Evolutionary conservation across 129 eudicot genomes (phyloP).

Genomic region (Flaveria linearis): DNA sequence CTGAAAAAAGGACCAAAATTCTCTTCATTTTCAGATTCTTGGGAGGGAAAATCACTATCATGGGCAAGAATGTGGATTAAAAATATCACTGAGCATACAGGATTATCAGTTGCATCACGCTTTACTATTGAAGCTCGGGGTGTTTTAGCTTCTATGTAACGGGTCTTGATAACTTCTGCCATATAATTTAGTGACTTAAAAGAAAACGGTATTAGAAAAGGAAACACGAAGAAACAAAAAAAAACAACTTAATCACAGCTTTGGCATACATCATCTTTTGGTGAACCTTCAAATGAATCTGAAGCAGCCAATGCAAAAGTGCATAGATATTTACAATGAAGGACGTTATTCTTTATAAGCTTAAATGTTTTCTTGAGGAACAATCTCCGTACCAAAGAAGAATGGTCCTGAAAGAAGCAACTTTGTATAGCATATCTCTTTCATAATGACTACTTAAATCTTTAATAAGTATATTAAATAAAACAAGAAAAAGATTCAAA

Average conservation of each 20-base stretch:
- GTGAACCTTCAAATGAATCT: constrained; percentile 48
- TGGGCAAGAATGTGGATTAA: constrained; percentile 90
- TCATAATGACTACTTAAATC: neutral
- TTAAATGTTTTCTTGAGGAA: constrained; percentile 65
- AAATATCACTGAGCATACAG: constrained; percentile 66
- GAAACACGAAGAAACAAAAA: constrained; percentile 6
- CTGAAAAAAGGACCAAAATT: constrained; percentile 53
- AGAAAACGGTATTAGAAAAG: constrained; percentile 14
- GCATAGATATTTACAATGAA: constrained; percentile 79
- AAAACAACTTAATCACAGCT: constrained; percentile 25
- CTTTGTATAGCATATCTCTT: constrained; percentile 6
- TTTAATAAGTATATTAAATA: neutral
- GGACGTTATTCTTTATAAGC: constrained; percentile 53
- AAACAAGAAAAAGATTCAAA: constrained; percentile 29
- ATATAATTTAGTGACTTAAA: constrained; percentile 63
- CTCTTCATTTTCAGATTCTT: constrained; percentile 51
- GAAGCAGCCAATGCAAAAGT: constrained; percentile 75
- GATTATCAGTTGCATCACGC: constrained; percentile 52
- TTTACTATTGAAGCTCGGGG: constrained; percentile 25
- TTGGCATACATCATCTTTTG: constrained; percentile 47
- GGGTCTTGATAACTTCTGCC: constrained; percentile 60
- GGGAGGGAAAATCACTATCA: constrained; percentile 58
- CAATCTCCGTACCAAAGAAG: constrained; percentile 49
- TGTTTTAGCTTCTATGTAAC: constrained; percentile 41
- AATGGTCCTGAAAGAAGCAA: constrained; percentile 55